Evolutionary conservation across 2,329 filamentous ascomycete genomes (phyloP), one percentile per base, ranked within the genome.

Genomic region (Colletotrichum truncatum): DNA sequence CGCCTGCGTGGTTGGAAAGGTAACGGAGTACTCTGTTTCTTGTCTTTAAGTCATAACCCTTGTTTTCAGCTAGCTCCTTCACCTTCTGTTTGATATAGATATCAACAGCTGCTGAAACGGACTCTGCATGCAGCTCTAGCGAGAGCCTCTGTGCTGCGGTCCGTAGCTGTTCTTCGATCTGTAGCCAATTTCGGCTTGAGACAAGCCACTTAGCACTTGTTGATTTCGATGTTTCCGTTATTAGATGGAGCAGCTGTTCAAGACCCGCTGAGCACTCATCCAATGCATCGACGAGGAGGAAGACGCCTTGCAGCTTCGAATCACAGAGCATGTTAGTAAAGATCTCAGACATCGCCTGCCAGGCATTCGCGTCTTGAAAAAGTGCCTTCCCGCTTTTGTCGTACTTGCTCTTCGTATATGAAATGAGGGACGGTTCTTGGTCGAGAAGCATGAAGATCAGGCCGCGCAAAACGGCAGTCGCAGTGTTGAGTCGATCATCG

Each of bases 121-220:
- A 73, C 0, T 75, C 67, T 14, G 68, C 48, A 59, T 81, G 82
- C 5, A 78, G 65, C 58, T 82, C 77, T 10, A 80, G 75, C 41
- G 64, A 64, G 2, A 81, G 62, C 43, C 67, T 74, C 28, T 39
- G 14, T 30, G 12, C 53, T 46, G 38, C 30, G 9, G 41, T 25
- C 16, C 12, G 5, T 23, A 30, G 26, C 14, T 48, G 7, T 48
- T 75, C 65, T 58, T 81, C 71, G 49, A 84, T 82, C 3, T 72
- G 65, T 0, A 59, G 67, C 70, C 64, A 72, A 36, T 82, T 81
- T 5, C 82, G 81, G 56, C 82, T 84, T 0, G 79, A 80, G 0
- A 82, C 62, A 30, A 85, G 64, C 79, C 79, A 84, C 67, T 81
- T 84, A 3, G 77, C 69, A 3, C 65, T 62, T 25, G 69, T 73